Evolutionary conservation across 768 basidiomycete genomes (phyloP).

Genomic region (Mycena vulgaris): DNA sequence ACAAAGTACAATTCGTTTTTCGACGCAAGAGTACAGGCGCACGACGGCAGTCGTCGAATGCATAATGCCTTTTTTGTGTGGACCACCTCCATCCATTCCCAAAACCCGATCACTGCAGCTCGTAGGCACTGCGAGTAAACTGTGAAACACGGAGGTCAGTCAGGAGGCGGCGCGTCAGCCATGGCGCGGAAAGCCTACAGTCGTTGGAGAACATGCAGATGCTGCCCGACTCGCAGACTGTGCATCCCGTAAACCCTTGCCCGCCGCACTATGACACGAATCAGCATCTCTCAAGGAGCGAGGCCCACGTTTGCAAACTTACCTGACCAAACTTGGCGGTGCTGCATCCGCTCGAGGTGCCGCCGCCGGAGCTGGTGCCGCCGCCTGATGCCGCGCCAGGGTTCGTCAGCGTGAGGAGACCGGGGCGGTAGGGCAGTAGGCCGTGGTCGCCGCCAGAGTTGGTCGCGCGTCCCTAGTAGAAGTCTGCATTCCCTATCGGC

Average conservation of each 20-base stretch:
- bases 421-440: conserved; percentile 34
- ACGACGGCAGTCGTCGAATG: conserved; percentile 16
- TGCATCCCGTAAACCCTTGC: conserved; percentile 27
- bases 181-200: conserved; percentile 17
- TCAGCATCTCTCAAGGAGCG: conserved; percentile 15
- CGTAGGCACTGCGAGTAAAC: conserved; percentile 22
- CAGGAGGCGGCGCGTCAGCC: not conserved
- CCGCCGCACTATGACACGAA: conserved; percentile 27
- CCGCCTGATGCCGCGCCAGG: conserved; percentile 8
- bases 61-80: conserved; percentile 17
- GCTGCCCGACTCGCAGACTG: conserved; percentile 21
- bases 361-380: conserved; percentile 13
- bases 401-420: conserved; percentile 27
- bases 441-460: conserved; percentile 26
- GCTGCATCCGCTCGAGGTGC: conserved; percentile 19
- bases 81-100: conserved; percentile 22
- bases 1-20: conserved; percentile 19
- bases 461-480: conserved; percentile 36
- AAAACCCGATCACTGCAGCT: conserved; percentile 13
- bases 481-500: no score
- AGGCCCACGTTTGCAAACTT: conserved; percentile 20
- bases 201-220: conserved; percentile 18
- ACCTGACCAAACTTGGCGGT: conserved; percentile 27
- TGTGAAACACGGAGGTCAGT: conserved; percentile 20
- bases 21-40: conserved; percentile 12